Evolutionary conservation across 140 eudicot genomes (phyloP), one percentile per base, ranked within the genome.

Genomic region (Cichorium intybus): DNA sequence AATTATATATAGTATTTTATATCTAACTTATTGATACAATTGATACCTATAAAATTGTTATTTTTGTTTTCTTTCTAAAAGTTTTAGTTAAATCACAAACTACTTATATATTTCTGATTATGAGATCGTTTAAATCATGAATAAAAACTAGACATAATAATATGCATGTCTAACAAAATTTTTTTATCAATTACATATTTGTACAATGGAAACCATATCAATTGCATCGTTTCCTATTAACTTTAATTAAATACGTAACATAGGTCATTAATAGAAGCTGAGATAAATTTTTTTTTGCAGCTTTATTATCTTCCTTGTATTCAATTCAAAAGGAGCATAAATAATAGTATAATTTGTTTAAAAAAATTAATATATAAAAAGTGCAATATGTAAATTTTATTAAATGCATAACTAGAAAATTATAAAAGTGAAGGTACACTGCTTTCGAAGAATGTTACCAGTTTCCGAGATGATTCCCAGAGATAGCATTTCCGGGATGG

Each of bases 401-500:
- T 15, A 17, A 64, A 16, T 48, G 17, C 11, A 28, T 16, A 34
- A 16, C 22, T 24, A 6, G 16, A 34, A 10, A 23, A 24, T 29
- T 27, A 39, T 39, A 39, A 39, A 39, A 29, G 33, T 46, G 5
- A 15, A 56, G 48, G 29, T 34, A 21, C 12, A 62, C 11, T 9
- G 39, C 18, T 18, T 7, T 29, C 7, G n/a, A 28, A 14, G 2
- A 68, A n/a, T 31, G 12, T 79, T 60, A 84, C 97, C 97, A 27
- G 77, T 54, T 48, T 87, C 85, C 12, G 94, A 84, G 22, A 91
- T 77, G 56, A 85, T 33, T 33, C 95, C 88, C 0, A 59, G 35
- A 26, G 69, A 78, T 47, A 87, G 17, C 88, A 91, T 62, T 24
- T 77, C 52, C 15, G 91, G 97, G 35, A 87, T 87, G 5, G 95